Base-by-base conservation (phyloP, 805 yeast species). In the Deakozyma indianensis region DNA sequence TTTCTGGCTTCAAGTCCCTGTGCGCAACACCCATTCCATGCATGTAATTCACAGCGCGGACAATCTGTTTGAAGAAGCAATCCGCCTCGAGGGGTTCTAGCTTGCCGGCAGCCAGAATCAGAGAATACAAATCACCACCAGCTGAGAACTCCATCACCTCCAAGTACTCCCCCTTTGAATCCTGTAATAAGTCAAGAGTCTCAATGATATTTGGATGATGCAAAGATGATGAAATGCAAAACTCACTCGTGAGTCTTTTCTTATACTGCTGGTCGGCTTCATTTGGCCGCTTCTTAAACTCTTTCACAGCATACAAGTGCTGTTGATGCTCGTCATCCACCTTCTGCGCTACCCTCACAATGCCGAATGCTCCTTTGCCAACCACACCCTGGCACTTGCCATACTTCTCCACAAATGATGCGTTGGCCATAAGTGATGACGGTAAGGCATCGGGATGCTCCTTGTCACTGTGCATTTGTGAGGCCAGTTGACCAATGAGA, bases 131-230 rank as follows among this genome's bases (percentile, higher is more conserved):
- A 59, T 83, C 94, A 47, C 94, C 94, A 50, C 87, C 87, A 4
- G 94, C 85, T 55, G 95, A 84, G 61, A 80, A 90, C 64, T 92
- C 98, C 96, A 92, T 87, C 45, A 92, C 86, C 62, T 90, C 95
- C 45, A 83, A 76, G 66, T 80, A 80, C 51, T 82, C 71, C 61
- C 86, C 75, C 56, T 76, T 63, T 52, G 80, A 66, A 65, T 84
- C 80, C 52, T 77, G 75, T 84, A 88, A 75, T 43, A 88, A 70
- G 62, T 83, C 96, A 53, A 77, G 75, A 5, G 83, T 84, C 60
- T 78, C 80, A 54, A 74, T 85, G 51, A 84, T 77, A 62, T 85
- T 86, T 58, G 73, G 77, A 67, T 72, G 92, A 51, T 77, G 81
- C 58, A 82, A 69, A 24, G 84, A 80, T 35, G 78, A 78, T 0